These are phyloP conservation scores for Fusarium verticillioides DNA, from an alignment of 2,329 filamentous ascomycete genomes.

Conservation along the genomic window DNA sequence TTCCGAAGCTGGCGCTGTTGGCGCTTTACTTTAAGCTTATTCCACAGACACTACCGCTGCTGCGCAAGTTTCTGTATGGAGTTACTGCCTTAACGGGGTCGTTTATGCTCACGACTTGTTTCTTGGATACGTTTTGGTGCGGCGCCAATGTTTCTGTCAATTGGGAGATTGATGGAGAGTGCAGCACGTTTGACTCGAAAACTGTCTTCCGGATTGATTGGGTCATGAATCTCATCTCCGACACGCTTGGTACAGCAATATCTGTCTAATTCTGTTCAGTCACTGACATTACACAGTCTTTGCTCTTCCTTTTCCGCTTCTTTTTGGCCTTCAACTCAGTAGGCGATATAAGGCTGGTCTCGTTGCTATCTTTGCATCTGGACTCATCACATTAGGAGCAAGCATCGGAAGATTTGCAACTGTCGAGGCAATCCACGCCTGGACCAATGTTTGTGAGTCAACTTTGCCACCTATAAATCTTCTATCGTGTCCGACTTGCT, in stretches of 20 bases:
- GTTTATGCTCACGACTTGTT: slow-evolving; percentile 41
- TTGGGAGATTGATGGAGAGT: slow-evolving; percentile 40
- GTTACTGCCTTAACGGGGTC: slow-evolving; percentile 34
- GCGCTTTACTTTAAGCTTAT: slow-evolving; percentile 46
- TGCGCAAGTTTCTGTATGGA: slow-evolving; percentile 41
- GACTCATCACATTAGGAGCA: slow-evolving; percentile 33
- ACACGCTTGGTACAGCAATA: slow-evolving; percentile 16
- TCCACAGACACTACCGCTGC: slow-evolving; percentile 39
- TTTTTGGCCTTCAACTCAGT: slow-evolving; percentile 27
- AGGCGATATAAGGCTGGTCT: slow-evolving; percentile 31
- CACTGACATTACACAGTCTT: slow-evolving; percentile 16
- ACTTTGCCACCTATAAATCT: background rate
- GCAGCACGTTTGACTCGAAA: slow-evolving; percentile 43
- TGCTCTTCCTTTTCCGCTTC: slow-evolving; percentile 28
- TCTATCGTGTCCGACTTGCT: too few species aligned
- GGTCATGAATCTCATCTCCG: slow-evolving; percentile 42
- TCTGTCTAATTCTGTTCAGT: too few species aligned
- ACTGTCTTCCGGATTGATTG: slow-evolving; percentile 45
- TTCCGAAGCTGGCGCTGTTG: slow-evolving; percentile 45
- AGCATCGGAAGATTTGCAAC: slow-evolving; percentile 35
- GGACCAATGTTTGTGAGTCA: slow-evolving; percentile 41
- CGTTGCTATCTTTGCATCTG: slow-evolving; percentile 30
- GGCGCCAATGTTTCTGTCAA: slow-evolving; percentile 43
- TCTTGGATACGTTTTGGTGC: slow-evolving; percentile 49
- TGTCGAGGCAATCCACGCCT: slow-evolving; percentile 36